phyloP scores from a whole-genome alignment of 2,329 filamentous ascomycete genomes.

The Helminthosporium solani region DNA sequence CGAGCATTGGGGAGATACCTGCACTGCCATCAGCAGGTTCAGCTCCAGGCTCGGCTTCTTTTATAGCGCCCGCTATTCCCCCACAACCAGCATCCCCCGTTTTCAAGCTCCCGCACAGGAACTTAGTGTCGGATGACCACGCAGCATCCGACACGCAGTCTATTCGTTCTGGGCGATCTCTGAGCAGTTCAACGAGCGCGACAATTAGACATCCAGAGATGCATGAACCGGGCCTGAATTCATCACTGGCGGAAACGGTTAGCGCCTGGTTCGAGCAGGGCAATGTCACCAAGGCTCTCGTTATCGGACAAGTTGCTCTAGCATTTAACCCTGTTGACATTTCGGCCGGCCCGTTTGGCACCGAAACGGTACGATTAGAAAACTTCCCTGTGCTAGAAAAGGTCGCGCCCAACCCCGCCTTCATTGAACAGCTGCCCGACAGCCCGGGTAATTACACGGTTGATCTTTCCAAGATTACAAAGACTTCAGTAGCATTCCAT shows the following conservation, averaged over 20 bases:
- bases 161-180: conserved; percentile 81
- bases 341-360: conserved; percentile 42
- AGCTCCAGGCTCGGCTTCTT: conserved; percentile 16
- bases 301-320: conserved; percentile 87
- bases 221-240: conserved; percentile 75
- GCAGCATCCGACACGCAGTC: conserved; percentile 83
- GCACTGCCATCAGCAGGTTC: conserved; percentile 27
- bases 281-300: conserved; percentile 66
- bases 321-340: conserved; percentile 67
- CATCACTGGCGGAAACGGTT: conserved; percentile 90
- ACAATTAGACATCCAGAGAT: conserved; percentile 77
- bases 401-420: conserved; percentile 90
- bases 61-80: conserved; percentile 23
- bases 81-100: conserved; percentile 39
- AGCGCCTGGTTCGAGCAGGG: conserved; percentile 79
- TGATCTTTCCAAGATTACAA: conserved; percentile 68
- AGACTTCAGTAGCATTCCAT: conserved; percentile 82
- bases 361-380: conserved; percentile 75
- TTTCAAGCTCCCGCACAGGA: conserved; percentile 38
- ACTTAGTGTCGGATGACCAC: conserved; percentile 54
- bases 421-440: conserved; percentile 70
- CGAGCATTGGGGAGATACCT: conserved; percentile 38
- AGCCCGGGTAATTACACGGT: conserved; percentile 79
- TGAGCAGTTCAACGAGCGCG: conserved; percentile 64
- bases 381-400: conserved; percentile 87